Evolutionary conservation across 1,284 basidiomycete genomes (phyloP), one percentile per base, ranked within the genome.

Genomic region (Ceratobasidium sp.): DNA sequence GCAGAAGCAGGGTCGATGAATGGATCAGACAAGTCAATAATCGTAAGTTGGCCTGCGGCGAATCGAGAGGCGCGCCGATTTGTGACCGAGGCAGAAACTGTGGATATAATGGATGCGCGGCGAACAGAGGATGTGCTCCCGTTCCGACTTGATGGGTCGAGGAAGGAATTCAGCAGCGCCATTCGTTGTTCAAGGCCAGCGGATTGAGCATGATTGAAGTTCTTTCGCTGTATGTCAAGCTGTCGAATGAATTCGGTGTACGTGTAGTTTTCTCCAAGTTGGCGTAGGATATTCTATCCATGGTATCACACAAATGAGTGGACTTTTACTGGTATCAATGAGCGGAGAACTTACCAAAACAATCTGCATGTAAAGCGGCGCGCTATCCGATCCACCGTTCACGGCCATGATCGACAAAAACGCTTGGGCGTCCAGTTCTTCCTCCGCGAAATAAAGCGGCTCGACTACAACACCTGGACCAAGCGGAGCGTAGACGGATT

Each of bases 321-420:
- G 10, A 73, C 4, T 33, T 67, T 3, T 8, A 38, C 16, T 48
- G 30, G 33, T 48, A 82, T 60, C 52, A 74, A 18, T 41, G 77
- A n/a, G 54, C 60, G 52, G 78, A 67, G 75, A 44, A 83, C 88
- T 82, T 80, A 91, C 89, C 79, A 92, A 81, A 46, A 93, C 83
- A 0, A 88, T 87, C 66, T 92, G 91, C 81, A 93, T 88, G 81
- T 93, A 93, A 0, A 93, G 82, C 0, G 92, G 92, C 0, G 90
- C 88, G 0, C 85, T 84, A 0, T 90, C 90, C 0, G 89, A 89
- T 14, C 73, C 73, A 0, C 88, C 88, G 0, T 87, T 89, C 0
- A 91, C 86, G 0, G 89, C 88, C 92, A 92, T 92, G 88, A 92
- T 89, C 0, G 90, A 90, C 30, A 92, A 81, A 74, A 93, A 89